phyloP scores from a whole-genome alignment of 2,329 filamentous ascomycete species.

The Pseudocercospora fuligena region DNA sequence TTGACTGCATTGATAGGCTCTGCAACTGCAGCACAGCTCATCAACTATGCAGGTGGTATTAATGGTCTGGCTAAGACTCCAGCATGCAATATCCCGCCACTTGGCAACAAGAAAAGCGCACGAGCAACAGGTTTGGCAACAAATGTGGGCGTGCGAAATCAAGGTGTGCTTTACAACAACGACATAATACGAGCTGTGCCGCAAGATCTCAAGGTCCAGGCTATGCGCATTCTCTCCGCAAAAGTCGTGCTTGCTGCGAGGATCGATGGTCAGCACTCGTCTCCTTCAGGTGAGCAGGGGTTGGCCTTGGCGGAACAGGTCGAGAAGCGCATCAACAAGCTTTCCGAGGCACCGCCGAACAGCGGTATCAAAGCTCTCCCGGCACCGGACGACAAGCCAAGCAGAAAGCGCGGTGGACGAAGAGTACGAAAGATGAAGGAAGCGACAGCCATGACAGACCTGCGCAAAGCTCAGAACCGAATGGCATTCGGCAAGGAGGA shows the following conservation, averaged over 20 bases:
- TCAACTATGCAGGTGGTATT: constrained; percentile 90
- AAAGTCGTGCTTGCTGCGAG: constrained; percentile 94
- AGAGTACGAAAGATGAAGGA: constrained; percentile 94
- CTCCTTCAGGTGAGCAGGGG: constrained; percentile 80
- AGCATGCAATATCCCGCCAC: constrained; percentile 86
- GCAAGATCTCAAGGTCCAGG: constrained; percentile 85
- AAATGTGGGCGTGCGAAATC: constrained; percentile 86
- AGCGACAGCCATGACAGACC: constrained; percentile 93
- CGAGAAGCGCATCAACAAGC: constrained; percentile 84
- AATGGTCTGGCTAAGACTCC: constrained; percentile 89
- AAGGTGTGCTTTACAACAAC: constrained; percentile 92
- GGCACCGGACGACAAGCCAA: constrained; percentile 92
- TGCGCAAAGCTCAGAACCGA: constrained; percentile 94
- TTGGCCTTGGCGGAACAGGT: constrained; percentile 82
- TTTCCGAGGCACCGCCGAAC: constrained; percentile 89
- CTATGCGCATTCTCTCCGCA: constrained; percentile 90
- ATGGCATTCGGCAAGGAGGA: constrained; percentile 97
- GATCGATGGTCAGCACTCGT: constrained; percentile 83
- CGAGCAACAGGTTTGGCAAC: constrained; percentile 79
- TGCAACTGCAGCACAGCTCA: constrained; percentile 90
- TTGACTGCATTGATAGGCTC: constrained; percentile 88
- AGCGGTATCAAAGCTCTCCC: constrained; percentile 85
- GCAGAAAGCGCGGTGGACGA: constrained; percentile 87
- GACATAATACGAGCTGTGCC: constrained; percentile 85
- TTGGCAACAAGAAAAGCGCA: constrained; percentile 86